Conservation (phyloP, 768 basidiomycete genomes). For the Termitomyces eurrhizus region DNA sequence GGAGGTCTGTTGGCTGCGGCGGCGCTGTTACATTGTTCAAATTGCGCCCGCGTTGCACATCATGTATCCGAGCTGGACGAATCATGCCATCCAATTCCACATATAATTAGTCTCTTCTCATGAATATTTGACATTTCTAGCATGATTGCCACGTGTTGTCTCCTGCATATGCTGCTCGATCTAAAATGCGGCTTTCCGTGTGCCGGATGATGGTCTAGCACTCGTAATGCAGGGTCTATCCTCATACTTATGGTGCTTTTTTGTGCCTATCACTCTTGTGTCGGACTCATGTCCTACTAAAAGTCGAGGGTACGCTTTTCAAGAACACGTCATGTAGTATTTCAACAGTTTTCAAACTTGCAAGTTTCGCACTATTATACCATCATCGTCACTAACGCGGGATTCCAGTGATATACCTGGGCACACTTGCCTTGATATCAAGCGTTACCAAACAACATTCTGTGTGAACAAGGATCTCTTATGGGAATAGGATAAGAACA, state of each 20-base stretch:
- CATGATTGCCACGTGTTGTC: background rate
- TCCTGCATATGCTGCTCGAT: background rate
- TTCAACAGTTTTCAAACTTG: background rate
- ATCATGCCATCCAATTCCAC: background rate
- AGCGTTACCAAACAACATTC: background rate
- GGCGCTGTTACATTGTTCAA: background rate
- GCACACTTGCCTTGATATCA: background rate
- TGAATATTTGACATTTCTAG: conserved; percentile 2
- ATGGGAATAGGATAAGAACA: background rate
- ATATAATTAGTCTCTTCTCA: conserved; percentile 3
- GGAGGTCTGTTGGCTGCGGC: background rate
- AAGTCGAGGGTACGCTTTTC: background rate
- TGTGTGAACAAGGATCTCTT: conserved; percentile 9
- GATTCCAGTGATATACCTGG: background rate
- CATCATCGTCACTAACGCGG: background rate
- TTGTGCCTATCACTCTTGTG: background rate
- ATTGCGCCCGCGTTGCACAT: background rate
- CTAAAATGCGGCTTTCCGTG: background rate
- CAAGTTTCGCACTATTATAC: background rate
- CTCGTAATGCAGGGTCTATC: background rate
- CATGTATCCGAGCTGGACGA: background rate
- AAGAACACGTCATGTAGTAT: background rate
- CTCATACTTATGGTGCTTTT: too few relatives aligned
- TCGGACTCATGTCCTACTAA: conserved; percentile 16
- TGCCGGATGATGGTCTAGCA: background rate